A percentile compares a stretch with the other conserved stretches of the same genome.
These are phyloP conservation scores for Hymenochaete sp. DNA, from an alignment of 1,284 basidiomycete species.

Conservation along the genomic window DNA sequence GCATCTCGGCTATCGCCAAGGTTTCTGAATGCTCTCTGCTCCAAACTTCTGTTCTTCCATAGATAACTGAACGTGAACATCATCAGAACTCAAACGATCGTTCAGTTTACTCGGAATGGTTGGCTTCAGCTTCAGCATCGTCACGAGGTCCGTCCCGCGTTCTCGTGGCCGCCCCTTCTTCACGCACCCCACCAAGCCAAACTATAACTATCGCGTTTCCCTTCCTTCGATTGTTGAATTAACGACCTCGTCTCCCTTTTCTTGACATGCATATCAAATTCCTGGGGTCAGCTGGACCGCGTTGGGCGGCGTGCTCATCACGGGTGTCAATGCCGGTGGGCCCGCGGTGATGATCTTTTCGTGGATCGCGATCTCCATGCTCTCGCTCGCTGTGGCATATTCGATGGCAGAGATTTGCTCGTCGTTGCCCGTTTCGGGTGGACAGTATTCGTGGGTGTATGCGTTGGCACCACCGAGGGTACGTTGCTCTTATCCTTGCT, in stretches of 20 bases:
- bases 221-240: no score
- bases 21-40: no score
- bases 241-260: neutral
- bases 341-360: slow-evolving; percentile 18
- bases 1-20: slow-evolving; percentile 16
- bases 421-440: slow-evolving; percentile 12
- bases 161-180: no score
- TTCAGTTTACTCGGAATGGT: slow-evolving; percentile 17
- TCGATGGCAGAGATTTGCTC: slow-evolving; percentile 18
- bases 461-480: slow-evolving; percentile 14
- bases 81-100: slow-evolving; percentile 12
- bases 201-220: no score
- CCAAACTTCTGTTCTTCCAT: no score
- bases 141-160: slow-evolving; percentile 16
- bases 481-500: neutral
- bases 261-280: neutral
- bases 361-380: slow-evolving; percentile 13
- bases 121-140: slow-evolving; percentile 17
- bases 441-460: slow-evolving; percentile 17
- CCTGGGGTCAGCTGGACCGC: slow-evolving; percentile 13
- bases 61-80: no score
- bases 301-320: slow-evolving; percentile 16
- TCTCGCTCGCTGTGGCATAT: slow-evolving; percentile 14
- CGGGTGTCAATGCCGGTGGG: slow-evolving; percentile 17
- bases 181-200: no score